Evolutionary conservation across 1,284 basidiomycete species (phyloP).

Genomic region (Pascua sp.): DNA sequence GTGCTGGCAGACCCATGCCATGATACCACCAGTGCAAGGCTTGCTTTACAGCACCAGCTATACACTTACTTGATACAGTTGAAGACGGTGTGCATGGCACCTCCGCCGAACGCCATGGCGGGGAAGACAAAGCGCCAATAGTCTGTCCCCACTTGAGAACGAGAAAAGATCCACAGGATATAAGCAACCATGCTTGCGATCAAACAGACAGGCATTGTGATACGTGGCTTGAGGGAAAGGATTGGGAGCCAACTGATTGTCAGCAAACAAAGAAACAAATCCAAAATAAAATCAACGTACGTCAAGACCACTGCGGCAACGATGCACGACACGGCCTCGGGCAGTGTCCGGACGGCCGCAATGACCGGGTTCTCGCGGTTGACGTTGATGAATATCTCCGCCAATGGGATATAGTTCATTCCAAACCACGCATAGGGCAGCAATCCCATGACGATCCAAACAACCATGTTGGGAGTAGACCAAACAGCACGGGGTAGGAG

Average conservation of each 20-base stretch:
- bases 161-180: conserved; percentile 10
- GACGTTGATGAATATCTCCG: conserved; percentile 19
- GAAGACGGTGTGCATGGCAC: conserved; percentile 18
- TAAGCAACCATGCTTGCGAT: conserved; percentile 10
- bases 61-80: conserved; percentile 23
- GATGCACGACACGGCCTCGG: conserved; percentile 23
- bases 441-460: conserved; percentile 26
- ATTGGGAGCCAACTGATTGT: background rate
- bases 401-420: conserved; percentile 19
- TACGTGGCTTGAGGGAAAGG: too few relatives aligned
- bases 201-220: too few relatives aligned
- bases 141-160: conserved; percentile 8
- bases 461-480: conserved; percentile 31
- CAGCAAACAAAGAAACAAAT: background rate
- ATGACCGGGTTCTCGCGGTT: conserved; percentile 21
- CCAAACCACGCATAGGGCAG: conserved; percentile 27
- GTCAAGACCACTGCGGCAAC: background rate
- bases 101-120: conserved; percentile 20
- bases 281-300: too few relatives aligned
- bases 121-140: conserved; percentile 29
- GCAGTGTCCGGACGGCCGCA: conserved; percentile 24
- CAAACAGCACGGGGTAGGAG: conserved; percentile 33
- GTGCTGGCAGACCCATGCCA: too few relatives aligned
- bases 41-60: too few relatives aligned
- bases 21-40: too few relatives aligned